Conservation (phyloP, 495 filamentous ascomycete species). For the Daldinia concentrica region DNA sequence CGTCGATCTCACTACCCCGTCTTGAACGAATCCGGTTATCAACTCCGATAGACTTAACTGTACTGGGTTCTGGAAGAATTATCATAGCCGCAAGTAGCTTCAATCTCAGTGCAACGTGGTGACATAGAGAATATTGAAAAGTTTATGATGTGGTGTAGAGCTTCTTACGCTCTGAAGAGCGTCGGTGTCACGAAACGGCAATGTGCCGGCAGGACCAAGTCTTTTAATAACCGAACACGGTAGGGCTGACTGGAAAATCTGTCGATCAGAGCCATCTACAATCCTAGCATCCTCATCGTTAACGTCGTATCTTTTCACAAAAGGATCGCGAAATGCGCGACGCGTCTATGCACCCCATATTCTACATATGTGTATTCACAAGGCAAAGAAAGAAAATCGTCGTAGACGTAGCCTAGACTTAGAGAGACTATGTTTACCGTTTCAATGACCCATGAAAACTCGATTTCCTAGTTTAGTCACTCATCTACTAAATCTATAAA, state of each 20-base stretch:
- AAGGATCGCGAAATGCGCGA: conserved; percentile 19
- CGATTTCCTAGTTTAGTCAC: background rate
- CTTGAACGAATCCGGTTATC: conserved; percentile 38
- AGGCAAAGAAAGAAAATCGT: background rate
- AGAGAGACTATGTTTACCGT: background rate
- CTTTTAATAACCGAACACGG: conserved; percentile 12
- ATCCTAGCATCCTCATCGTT: background rate
- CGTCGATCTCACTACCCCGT: conserved; percentile 42
- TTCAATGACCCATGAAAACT: background rate
- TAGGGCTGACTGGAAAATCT: conserved; percentile 32
- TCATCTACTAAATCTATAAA: conserved; percentile 1
- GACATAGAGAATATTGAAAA: conserved; percentile 20
- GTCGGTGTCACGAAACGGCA: background rate
- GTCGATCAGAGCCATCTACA: background rate
- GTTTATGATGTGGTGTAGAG: conserved; percentile 3
- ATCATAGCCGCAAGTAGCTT: conserved; percentile 24
- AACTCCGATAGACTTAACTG: conserved; percentile 36
- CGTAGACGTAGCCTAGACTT: background rate
- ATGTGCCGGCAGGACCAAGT: conserved; percentile 7
- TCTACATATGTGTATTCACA: background rate
- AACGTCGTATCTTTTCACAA: conserved; percentile 2
- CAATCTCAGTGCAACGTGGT: conserved; percentile 23
- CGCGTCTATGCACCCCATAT: conserved; percentile 14
- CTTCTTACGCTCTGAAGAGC: conserved; percentile 1
- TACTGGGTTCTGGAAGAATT: conserved; percentile 37